Base-by-base conservation (phyloP, 306 rosid genomes). In the Cicer judaicum region DNA sequence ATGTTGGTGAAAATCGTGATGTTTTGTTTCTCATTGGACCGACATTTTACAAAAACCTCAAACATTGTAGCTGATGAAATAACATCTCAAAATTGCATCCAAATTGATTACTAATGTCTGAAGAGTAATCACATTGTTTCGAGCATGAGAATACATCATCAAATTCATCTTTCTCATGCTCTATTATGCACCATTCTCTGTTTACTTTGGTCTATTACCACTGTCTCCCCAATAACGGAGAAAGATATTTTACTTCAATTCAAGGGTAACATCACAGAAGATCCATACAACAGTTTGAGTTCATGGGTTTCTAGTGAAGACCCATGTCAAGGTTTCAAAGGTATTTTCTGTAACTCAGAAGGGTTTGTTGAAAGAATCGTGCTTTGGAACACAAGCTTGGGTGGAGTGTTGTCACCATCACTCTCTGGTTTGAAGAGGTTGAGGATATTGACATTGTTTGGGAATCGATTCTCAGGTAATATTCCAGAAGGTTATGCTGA, bases 181-280 rank as follows among this genome's bases (percentile, higher is more conserved):
- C 90, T 89, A 40, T 54, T 87, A n/a, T 89, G 78, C 83, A 49
- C 82, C 55, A 46, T 89, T 73, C 76, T 79, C 13, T 86, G 85
- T 77, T 83, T 86, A 15, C 4, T 86, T 74, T 81, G 80, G 34
- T 69, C 82, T 56, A 70, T 71, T 52, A 50, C 74, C 43, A 68
- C 70, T 6, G 95, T 87, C 49, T 78, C 83, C 5, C 75, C 89
- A 13, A 73, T 42, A 41, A 86, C 90, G 10, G 99, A 95, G 83
- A 89, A 77, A 61, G 96, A 90, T 80, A 87, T 92, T 90, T 72
- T 95, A 84, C 99, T 92, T 71, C 96, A 95, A 71, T 95, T 95
- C 78, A 95, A 88, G 76, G 91, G 88, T 44, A 89, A 79, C 75
- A 52, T 92, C 73, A 83, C 97, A 16, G 84, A 82, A 11, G 99